Base-by-base conservation (phyloP, 176 grass and related monocot genomes). In the Raddia distichophylla region DNA sequence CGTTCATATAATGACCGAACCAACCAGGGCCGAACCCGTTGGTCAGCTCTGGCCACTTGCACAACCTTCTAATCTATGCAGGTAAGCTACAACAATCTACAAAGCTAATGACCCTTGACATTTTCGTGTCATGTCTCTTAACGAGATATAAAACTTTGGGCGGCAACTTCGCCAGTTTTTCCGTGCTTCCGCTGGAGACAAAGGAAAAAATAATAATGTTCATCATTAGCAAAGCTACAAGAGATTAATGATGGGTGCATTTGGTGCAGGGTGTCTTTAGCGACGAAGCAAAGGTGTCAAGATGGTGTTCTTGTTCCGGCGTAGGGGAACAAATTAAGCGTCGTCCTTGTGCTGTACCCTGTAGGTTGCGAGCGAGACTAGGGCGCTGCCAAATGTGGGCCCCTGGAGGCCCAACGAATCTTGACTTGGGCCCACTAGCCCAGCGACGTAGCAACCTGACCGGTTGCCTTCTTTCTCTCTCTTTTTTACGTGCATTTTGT, bases 341-440 rank as follows among this genome's bases (percentile, higher is more conserved):
- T n/a, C 37, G 34, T 43, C 37, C 3, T 40, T 5, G 37, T 40
- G 37, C 27, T 27, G 27, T 27, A 27, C 0, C 27, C 27, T 27
- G 27, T 27, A 27, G 27, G 27, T 27, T 27, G 27, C 27, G 27
- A 27, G 27, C 27, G 27, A 27, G 27, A 27, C 27, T 27, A 27
- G 27, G 27, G 27, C 27, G 61, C 62, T 80, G 87, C 87, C 82
- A 75, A 84, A 81, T 64, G 87, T 18, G 62, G 82, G 76, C 4
- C 82, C 64, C 0, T 1, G 0, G 15, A 8, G 16, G 15, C 19
- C 56, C 14, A 10, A 42, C 20, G 50, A 47, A 69, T 34, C 13
- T 22, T 22, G 3, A 67, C 0, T 5, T 1, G 44, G 70, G 62
- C 71, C 42, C 68, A 40, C 61, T 0, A 15, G 12, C 20, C 40